phyloP scores from a whole-genome alignment of 2,329 filamentous ascomycete species.

The Pezicula neosporulosa region DNA sequence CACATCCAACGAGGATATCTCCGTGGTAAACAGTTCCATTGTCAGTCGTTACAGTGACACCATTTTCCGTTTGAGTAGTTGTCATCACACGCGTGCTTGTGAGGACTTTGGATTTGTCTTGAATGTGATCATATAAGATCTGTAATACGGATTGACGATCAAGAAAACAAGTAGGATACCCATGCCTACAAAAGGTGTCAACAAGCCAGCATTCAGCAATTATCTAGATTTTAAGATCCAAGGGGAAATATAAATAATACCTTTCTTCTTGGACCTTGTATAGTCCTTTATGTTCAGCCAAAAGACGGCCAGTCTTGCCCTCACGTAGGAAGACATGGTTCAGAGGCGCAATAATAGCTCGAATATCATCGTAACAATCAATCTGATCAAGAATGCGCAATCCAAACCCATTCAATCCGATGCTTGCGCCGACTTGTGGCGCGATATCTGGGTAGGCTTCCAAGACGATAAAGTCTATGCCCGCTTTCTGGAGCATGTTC shows the following conservation, averaged over 20 bases:
- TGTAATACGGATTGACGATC: conserved; percentile 32
- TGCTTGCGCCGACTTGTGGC: conserved; percentile 41
- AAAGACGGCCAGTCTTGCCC: neutral
- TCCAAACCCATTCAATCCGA: conserved; percentile 38
- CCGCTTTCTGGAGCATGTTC: conserved; percentile 37
- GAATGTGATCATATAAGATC: conserved; percentile 29
- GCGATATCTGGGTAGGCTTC: conserved; percentile 38
- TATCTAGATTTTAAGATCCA: no score
- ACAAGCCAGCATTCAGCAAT: neutral
- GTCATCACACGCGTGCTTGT: conserved; percentile 24
- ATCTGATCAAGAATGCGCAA: conserved; percentile 45
- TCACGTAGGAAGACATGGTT: neutral
- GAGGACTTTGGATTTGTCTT: conserved; percentile 30
- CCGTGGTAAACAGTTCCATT: conserved; percentile 29
- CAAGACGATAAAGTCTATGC: conserved; percentile 44
- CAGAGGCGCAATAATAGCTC: neutral
- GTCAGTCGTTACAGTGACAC: conserved; percentile 27
- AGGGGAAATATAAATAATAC: neutral
- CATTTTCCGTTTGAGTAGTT: conserved; percentile 20
- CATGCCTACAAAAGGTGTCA: conserved; percentile 4
- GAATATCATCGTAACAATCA: conserved; percentile 28
- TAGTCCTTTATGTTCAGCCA: neutral
- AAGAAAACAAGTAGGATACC: conserved; percentile 32
- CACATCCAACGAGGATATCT: conserved; percentile 34
- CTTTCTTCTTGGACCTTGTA: neutral